Evolutionary conservation across 2,329 filamentous ascomycete species (phyloP).

Genomic region (Fonsecaea multimorphosa): DNA sequence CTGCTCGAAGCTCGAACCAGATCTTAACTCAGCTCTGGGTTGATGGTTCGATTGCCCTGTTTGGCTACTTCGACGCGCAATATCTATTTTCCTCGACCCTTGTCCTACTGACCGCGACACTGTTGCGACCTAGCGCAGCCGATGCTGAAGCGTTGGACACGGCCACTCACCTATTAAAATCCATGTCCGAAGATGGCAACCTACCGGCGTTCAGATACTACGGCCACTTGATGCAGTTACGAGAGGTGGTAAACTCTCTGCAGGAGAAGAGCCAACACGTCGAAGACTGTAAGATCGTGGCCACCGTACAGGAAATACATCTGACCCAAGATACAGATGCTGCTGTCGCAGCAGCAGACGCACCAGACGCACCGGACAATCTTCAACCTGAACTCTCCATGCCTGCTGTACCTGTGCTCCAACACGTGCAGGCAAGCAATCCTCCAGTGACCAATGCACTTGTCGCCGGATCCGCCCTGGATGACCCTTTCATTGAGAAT

Average conservation of each 20-base stretch:
- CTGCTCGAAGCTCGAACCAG: conserved; percentile 6
- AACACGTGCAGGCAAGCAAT: no score
- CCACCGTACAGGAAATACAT: no score
- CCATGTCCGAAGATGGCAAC: conserved; percentile 15
- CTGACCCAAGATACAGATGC: no score
- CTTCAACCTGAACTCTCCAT: no score
- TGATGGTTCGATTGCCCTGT: conserved; percentile 8
- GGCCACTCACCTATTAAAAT: conserved; percentile 11
- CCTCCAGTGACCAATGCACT: background rate
- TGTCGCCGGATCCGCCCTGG: background rate
- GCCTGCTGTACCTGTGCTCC: no score
- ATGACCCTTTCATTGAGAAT: background rate
- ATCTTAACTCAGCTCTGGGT: conserved; percentile 16
- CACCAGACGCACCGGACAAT: no score
- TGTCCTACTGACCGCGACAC: conserved; percentile 12
- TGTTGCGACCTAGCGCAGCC: conserved; percentile 6
- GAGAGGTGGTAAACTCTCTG: background rate
- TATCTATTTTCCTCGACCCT: conserved; percentile 20
- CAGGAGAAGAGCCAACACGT: background rate
- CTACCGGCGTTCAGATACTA: conserved; percentile 4
- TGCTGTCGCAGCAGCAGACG: no score
- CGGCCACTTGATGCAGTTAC: background rate
- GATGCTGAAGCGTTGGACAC: conserved; percentile 16
- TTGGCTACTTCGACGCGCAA: conserved; percentile 15
- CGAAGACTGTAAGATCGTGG: background rate